phyloP scores from a whole-genome alignment of 129 eudicot species.

The Arctium minus region DNA sequence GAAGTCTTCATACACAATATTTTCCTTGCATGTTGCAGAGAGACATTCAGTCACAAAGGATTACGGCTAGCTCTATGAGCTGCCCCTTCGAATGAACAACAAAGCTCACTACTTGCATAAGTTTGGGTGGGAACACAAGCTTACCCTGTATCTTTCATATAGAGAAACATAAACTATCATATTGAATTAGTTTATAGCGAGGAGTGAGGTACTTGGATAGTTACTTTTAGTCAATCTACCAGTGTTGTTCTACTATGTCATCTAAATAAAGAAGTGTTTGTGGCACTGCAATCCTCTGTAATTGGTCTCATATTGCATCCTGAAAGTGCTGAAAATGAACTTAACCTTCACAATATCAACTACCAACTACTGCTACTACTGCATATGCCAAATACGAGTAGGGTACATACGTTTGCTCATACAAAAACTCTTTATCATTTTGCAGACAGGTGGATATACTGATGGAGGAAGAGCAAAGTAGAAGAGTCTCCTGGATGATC shows the following conservation, averaged over 20 bases:
- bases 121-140: too few relatives aligned
- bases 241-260: not conserved
- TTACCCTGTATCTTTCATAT: too few relatives aligned
- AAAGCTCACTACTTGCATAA: too few relatives aligned
- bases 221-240: not conserved
- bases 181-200: not conserved
- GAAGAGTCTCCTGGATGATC: conserved; percentile 68
- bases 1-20: too few relatives aligned
- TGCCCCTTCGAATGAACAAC: too few relatives aligned
- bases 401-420: conserved; percentile 56
- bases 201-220: not conserved
- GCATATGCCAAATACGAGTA: not conserved
- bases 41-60: too few relatives aligned
- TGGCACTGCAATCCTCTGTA: not conserved
- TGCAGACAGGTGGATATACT: conserved; percentile 81
- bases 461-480: conserved; percentile 89
- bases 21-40: too few relatives aligned
- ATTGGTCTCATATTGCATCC: not conserved
- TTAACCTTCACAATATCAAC: not conserved
- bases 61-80: too few relatives aligned
- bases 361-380: not conserved
- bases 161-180: too few relatives aligned
- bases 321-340: not conserved
- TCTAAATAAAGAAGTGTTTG: not conserved
- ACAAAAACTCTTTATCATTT: conserved; percentile 51